Evolutionary conservation across 2,329 filamentous ascomycete genomes (phyloP).

Genomic region (Lizonia empirigonia): DNA sequence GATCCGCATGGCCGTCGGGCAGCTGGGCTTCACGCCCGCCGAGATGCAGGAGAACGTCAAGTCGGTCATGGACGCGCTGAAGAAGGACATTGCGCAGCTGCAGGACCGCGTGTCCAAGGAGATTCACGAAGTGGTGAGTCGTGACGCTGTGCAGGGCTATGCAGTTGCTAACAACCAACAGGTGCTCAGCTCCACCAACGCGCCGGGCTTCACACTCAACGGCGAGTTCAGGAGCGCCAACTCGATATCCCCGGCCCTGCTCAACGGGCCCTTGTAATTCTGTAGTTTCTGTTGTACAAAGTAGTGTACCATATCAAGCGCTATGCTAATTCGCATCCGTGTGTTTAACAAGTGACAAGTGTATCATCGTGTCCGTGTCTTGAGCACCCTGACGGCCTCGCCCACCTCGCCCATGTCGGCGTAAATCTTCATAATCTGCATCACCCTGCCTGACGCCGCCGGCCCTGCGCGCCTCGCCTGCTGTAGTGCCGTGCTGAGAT

Average conservation of each 20-base stretch:
- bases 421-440: conserved; percentile 66
- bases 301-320: conserved; percentile 51
- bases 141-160: too few relatives aligned
- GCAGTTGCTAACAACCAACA: conserved; percentile 50
- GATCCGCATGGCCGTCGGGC: conserved; percentile 86
- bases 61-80: conserved; percentile 74
- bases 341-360: too few relatives aligned
- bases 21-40: conserved; percentile 85
- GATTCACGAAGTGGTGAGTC: conserved; percentile 70
- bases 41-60: conserved; percentile 85
- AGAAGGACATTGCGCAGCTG: conserved; percentile 73
- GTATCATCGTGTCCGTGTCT: too few relatives aligned
- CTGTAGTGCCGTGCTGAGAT: conserved; percentile 67
- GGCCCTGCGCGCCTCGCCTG: conserved; percentile 56
- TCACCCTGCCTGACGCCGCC: conserved; percentile 50
- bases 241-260: conserved; percentile 48
- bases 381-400: conserved; percentile 64
- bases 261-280: conserved; percentile 43
- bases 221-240: conserved; percentile 70
- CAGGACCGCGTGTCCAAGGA: conserved; percentile 72
- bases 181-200: conserved; percentile 85
- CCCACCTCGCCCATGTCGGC: conserved; percentile 64
- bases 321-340: conserved; percentile 54
- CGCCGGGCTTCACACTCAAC: conserved; percentile 84
- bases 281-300: conserved; percentile 36